Evolutionary conservation across 2,329 filamentous ascomycete genomes (phyloP).

Genomic region (Fusarium zealandicum): DNA sequence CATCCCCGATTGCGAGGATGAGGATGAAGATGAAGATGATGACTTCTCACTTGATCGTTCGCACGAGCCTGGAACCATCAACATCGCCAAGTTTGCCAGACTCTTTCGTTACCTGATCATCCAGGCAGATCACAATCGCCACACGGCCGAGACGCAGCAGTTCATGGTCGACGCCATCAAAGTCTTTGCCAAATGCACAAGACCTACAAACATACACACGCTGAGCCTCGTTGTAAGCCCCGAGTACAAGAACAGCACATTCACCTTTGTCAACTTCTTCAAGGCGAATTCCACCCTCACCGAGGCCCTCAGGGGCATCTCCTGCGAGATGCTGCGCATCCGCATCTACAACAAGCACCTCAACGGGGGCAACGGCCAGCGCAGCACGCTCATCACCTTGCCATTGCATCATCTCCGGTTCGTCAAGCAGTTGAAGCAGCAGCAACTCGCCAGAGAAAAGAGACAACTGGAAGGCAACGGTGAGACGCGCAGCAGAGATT

Average conservation of each 20-base stretch:
- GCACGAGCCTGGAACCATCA: slow-evolving; percentile 39
- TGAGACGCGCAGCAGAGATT: slow-evolving; percentile 4
- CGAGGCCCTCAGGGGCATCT: slow-evolving; percentile 43
- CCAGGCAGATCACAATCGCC: slow-evolving; percentile 53
- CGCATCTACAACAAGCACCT: slow-evolving; percentile 43
- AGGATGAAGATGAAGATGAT: slow-evolving; percentile 7
- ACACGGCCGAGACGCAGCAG: slow-evolving; percentile 29
- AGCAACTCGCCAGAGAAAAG: neutral
- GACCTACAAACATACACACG: slow-evolving; percentile 47
- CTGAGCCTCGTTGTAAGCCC: slow-evolving; percentile 53
- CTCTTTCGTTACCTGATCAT: slow-evolving; percentile 53
- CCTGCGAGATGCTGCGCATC: slow-evolving; percentile 48
- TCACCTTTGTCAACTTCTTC: slow-evolving; percentile 51
- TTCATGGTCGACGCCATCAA: slow-evolving; percentile 49
- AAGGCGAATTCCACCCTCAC: slow-evolving; percentile 38
- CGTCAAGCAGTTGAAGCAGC: slow-evolving; percentile 6
- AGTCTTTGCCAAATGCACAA: slow-evolving; percentile 43
- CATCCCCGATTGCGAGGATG: slow-evolving; percentile 1
- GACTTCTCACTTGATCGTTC: slow-evolving; percentile 8
- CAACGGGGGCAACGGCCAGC: neutral
- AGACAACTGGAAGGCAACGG: too few species aligned
- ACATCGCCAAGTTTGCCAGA: slow-evolving; percentile 47
- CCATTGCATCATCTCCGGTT: slow-evolving; percentile 26
- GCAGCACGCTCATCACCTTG: slow-evolving; percentile 11
- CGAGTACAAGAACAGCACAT: slow-evolving; percentile 13